phyloP scores from a whole-genome alignment of 129 eudicot genomes.

The Ambrosia trifida region DNA sequence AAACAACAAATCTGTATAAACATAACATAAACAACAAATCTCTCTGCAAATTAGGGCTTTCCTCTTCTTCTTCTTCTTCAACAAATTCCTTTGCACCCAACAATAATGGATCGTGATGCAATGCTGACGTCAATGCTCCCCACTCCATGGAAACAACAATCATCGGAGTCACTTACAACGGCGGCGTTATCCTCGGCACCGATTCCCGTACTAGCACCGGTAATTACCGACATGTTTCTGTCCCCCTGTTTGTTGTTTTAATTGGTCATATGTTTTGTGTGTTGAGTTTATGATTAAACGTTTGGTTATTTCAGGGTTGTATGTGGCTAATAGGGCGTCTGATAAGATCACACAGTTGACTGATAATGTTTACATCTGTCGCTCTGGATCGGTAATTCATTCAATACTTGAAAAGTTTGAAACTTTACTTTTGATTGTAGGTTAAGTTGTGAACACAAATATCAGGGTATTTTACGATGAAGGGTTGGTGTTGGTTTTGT shows the following conservation, averaged over 20 bases:
- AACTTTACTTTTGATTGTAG: too few species aligned
- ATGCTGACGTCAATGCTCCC: slow-evolving; percentile 30
- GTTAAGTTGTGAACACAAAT: too few species aligned
- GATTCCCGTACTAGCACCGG: slow-evolving; percentile 43
- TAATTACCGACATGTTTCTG: not conserved
- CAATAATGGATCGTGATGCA: slow-evolving; percentile 36
- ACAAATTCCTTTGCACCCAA: not conserved
- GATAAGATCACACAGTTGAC: slow-evolving; percentile 86
- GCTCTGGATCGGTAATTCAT: slow-evolving; percentile 78
- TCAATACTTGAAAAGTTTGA: too few species aligned
- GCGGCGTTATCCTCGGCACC: slow-evolving; percentile 39
- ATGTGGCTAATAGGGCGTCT: slow-evolving; percentile 92
- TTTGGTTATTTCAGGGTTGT: slow-evolving; percentile 49
- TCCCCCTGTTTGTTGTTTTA: too few species aligned
- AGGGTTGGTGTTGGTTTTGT: too few species aligned
- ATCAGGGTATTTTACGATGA: too few species aligned
- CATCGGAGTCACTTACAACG: slow-evolving; percentile 44
- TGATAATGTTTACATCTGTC: slow-evolving; percentile 79
- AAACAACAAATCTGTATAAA: too few species aligned
- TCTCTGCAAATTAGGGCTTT: slow-evolving; percentile 21
- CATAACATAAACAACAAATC: slow-evolving; percentile 4
- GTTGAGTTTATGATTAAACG: not conserved
- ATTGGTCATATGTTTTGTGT: too few species aligned
- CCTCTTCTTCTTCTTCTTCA: not conserved
- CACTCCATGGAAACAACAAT: slow-evolving; percentile 47